These are phyloP conservation scores for Salvia miltiorrhiza DNA, from an alignment of 257 asterid genomes.

Conservation along the genomic window DNA sequence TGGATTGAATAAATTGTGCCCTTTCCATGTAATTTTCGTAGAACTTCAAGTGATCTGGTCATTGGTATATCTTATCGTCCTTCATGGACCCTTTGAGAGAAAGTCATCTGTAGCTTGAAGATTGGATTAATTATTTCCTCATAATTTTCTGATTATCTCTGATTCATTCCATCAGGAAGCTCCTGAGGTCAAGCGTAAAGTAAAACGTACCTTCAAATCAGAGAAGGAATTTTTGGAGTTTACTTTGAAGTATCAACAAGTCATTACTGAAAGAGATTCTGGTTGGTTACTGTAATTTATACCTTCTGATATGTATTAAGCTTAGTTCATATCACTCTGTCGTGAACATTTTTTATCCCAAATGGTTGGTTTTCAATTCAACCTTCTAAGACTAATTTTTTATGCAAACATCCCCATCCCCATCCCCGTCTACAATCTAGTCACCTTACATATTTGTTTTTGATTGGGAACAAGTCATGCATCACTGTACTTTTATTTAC, in stretches of 20 bases:
- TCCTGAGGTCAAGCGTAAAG: slow-evolving; percentile 83
- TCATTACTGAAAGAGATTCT: slow-evolving; percentile 87
- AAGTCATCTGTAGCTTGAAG: slow-evolving; percentile 1
- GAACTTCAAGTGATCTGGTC: background rate
- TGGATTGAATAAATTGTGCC: slow-evolving; percentile 10
- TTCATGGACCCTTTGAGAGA: slow-evolving; percentile 12
- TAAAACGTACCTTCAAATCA: slow-evolving; percentile 62
- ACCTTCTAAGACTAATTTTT: background rate
- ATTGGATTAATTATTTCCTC: background rate
- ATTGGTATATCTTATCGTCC: background rate
- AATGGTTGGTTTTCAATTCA: background rate
- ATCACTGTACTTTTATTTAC: background rate
- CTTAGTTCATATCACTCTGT: slow-evolving; percentile 12
- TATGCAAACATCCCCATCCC: background rate
- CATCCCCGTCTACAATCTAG: background rate
- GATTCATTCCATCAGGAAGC: slow-evolving; percentile 42
- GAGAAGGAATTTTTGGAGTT: slow-evolving; percentile 93
- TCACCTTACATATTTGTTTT: background rate
- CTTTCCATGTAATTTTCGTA: background rate
- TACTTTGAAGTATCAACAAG: slow-evolving; percentile 85
- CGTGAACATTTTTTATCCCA: slow-evolving; percentile 6
- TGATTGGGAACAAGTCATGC: background rate
- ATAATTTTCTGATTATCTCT: background rate
- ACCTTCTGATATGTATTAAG: background rate
- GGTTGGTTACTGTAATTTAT: slow-evolving; percentile 46